phyloP scores from a whole-genome alignment of 768 basidiomycete species.

The Boletellus ananiceps region DNA sequence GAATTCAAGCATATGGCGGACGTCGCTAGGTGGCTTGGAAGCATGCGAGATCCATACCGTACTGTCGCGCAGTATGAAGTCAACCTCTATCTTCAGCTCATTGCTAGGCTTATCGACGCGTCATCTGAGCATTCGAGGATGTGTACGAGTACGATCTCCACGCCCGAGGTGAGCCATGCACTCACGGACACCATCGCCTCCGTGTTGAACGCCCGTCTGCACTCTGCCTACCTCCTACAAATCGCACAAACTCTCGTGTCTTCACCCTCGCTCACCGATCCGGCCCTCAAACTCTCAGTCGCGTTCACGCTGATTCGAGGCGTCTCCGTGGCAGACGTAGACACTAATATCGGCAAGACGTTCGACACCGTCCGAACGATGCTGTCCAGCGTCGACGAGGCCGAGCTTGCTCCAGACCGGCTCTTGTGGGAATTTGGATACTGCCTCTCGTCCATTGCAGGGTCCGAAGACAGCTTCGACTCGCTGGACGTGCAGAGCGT shows the following conservation, averaged over 20 bases:
- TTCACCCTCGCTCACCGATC: slow-evolving; percentile 19
- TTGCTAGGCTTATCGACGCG: slow-evolving; percentile 41
- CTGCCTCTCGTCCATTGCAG: slow-evolving; percentile 29
- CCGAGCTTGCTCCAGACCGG: slow-evolving; percentile 24
- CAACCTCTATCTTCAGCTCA: slow-evolving; percentile 44
- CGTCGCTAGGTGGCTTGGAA: slow-evolving; percentile 35
- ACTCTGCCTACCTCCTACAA: slow-evolving; percentile 41
- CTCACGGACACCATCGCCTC: slow-evolving; percentile 41
- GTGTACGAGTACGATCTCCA: slow-evolving; percentile 40
- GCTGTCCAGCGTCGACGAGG: slow-evolving; percentile 23
- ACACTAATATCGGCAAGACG: slow-evolving; percentile 17
- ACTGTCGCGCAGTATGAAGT: slow-evolving; percentile 46
- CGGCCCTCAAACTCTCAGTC: slow-evolving; percentile 33
- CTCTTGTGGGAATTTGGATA: slow-evolving; percentile 37
- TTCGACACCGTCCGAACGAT: slow-evolving; percentile 24
- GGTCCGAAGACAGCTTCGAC: slow-evolving; percentile 20
- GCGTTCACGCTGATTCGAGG: slow-evolving; percentile 31
- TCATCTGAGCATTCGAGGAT: slow-evolving; percentile 39
- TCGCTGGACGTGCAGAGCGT: slow-evolving; percentile 36
- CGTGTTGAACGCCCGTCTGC: slow-evolving; percentile 46
- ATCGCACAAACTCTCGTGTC: slow-evolving; percentile 34
- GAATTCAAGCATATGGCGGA: slow-evolving; percentile 52
- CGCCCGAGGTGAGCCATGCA: slow-evolving; percentile 39
- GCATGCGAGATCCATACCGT: slow-evolving; percentile 32
- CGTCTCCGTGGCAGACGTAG: slow-evolving; percentile 21